Percentiles rank a stretch among this genome's conserved stretches.
phyloP scores from a whole-genome alignment of 495 filamentous ascomycete genomes.

The Xylaria cubensis region DNA sequence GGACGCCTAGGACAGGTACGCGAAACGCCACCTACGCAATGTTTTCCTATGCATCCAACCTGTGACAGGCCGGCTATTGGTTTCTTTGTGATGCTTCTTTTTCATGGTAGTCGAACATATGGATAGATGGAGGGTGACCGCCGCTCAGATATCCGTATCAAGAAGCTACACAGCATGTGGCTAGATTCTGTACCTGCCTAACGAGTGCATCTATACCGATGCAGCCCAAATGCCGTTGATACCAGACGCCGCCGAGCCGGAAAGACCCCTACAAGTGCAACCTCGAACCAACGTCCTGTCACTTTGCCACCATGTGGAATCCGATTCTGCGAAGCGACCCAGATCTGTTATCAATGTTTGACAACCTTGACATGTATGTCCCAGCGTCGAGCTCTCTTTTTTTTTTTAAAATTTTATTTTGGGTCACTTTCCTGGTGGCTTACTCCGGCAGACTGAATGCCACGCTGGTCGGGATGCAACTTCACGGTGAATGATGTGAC shows the following conservation, averaged over 20 bases:
- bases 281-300: conserved; percentile 1
- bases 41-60: neutral
- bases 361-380: conserved; percentile 19
- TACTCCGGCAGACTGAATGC: conserved; percentile 18
- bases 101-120: neutral
- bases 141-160: conserved; percentile 10
- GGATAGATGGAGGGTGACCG: neutral
- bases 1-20: conserved; percentile 13
- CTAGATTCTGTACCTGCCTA: conserved; percentile 26
- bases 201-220: conserved; percentile 27
- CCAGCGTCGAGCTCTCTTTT: neutral
- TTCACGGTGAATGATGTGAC: neutral
- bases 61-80: conserved; percentile 7
- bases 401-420: neutral
- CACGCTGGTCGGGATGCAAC: conserved; percentile 24
- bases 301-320: conserved; percentile 9
- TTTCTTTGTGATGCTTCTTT: neutral
- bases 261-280: conserved; percentile 23
- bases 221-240: conserved; percentile 28
- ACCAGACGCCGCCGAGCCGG: conserved; percentile 22
- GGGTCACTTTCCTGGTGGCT: conserved; percentile 17
- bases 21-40: conserved; percentile 24
- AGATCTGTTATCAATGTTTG: conserved; percentile 11
- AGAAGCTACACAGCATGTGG: conserved; percentile 28
- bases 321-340: neutral